Evolutionary conservation across 2,329 filamentous ascomycete genomes (phyloP).

Genomic region (Chaetomiaceae sp.): DNA sequence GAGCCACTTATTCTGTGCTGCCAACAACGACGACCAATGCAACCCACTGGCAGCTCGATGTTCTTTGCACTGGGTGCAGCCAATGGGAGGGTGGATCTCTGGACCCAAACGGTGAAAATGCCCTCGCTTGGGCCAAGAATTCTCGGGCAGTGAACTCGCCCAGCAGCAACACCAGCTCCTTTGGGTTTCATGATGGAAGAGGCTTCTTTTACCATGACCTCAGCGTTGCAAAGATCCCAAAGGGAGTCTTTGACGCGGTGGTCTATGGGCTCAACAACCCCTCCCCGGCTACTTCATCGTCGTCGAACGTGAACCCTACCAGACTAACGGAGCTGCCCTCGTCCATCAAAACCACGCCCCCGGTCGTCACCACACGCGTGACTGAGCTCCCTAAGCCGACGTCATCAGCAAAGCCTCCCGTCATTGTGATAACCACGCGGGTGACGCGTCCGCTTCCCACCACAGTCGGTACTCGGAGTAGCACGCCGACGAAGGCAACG

Average conservation of each 20-base stretch:
- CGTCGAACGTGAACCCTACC: background rate
- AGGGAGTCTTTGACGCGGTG: slow-evolving; percentile 26
- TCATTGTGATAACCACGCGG: background rate
- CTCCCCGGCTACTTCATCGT: background rate
- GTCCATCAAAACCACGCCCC: background rate
- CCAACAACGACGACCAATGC: slow-evolving; percentile 23
- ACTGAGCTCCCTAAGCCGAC: background rate
- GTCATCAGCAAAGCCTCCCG: background rate
- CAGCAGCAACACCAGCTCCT: slow-evolving; percentile 27
- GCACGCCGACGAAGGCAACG: background rate
- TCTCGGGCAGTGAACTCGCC: slow-evolving; percentile 19
- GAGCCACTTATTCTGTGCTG: slow-evolving; percentile 25
- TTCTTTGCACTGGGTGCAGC: slow-evolving; percentile 29
- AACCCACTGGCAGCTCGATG: slow-evolving; percentile 32
- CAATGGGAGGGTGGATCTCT: slow-evolving; percentile 25
- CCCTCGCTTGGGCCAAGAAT: slow-evolving; percentile 28
- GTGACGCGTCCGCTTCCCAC: background rate
- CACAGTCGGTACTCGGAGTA: no score
- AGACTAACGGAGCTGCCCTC: background rate
- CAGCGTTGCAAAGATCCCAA: slow-evolving; percentile 23
- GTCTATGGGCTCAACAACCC: slow-evolving; percentile 16
- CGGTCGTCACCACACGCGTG: background rate
- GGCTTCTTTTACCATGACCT: slow-evolving; percentile 24
- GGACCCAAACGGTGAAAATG: slow-evolving; percentile 26
- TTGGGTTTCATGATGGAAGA: slow-evolving; percentile 24